Evolutionary conservation across 495 filamentous ascomycete species (phyloP).

Genomic region (Chaetomium cochliodes): DNA sequence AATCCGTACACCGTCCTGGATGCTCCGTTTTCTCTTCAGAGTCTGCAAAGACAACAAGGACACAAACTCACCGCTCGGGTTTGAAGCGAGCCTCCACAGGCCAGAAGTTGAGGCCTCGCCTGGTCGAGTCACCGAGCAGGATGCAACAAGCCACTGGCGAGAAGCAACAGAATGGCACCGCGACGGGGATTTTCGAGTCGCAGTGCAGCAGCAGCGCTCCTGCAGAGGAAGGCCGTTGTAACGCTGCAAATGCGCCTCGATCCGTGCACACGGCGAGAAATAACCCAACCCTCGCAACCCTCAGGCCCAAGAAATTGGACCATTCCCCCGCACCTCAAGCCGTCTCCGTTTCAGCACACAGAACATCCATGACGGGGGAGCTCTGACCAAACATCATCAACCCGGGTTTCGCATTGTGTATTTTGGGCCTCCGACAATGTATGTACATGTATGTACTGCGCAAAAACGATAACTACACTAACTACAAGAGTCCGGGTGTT

Average conservation of each 20-base stretch:
- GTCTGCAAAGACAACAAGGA: not conserved
- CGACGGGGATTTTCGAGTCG: conserved; percentile 1
- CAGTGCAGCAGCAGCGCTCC: conserved; percentile 10
- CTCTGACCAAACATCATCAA: not conserved
- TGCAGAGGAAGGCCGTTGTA: conserved; percentile 5
- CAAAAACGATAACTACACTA: not conserved
- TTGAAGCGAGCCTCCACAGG: not conserved
- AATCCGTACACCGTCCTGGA: not conserved
- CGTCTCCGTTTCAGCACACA: not conserved
- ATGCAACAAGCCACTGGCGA: not conserved
- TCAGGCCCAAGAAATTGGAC: not conserved
- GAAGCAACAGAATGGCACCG: conserved; percentile 7
- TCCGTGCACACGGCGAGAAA: conserved; percentile 4
- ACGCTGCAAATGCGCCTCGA: not conserved
- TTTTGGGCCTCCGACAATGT: not conserved
- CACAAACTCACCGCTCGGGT: not conserved
- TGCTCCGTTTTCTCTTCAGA: not conserved
- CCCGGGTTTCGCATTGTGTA: not conserved
- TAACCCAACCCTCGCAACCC: not conserved
- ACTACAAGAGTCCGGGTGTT: not conserved
- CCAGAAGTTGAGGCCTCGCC: conserved; percentile 6
- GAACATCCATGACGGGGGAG: not conserved
- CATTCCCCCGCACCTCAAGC: not conserved
- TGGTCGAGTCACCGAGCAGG: conserved; percentile 5
- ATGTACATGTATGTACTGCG: too few species aligned